Evolutionary conservation across 2,329 filamentous ascomycete species (phyloP), one percentile per base, ranked within the genome.

Genomic region (Aschersonia sp.): DNA sequence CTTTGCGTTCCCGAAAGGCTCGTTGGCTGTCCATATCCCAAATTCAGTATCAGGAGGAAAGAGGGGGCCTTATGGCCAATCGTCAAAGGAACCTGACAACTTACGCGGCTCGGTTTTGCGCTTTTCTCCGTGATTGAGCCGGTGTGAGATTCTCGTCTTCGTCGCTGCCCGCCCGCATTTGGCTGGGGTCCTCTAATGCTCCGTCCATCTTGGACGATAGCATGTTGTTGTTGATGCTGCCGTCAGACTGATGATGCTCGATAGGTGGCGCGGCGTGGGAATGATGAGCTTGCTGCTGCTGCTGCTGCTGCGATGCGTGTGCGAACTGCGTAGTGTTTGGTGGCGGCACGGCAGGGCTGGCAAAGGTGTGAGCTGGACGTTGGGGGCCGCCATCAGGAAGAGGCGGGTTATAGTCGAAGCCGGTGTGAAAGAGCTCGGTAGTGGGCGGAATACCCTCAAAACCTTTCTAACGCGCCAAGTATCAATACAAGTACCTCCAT

Each of bases 1-100:
- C 91, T 65, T 97, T 97, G 56, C 91, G 84, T 66, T 97, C 91
- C 51, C 91, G 87, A 65, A 97, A 97, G 32, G 92, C 91, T 57
- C 91, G 84, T 74, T 97, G 92, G 45, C 91, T 96, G 53, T 31
- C 38, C 20, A n/a, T 31, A 31, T 20, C 20, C 20, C 35, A 38
- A 3, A 38, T 9, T 38, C 5, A 9, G 6, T 30, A 9, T 45
- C 40, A 4, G 4, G 31, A 30, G 7, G 12, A 9, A 9, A n/a
- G 29, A 9, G 30, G 31, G 9, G 20, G 4, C 28, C 20, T 4
- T 9, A 32, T 6, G 12, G 44, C 9, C 7, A 38, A 38, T 7
- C 6, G 12, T 7, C 6, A 38, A 12, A 38, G 12, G 35, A 38
- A 38, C 7, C 35, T 38, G 7, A 7, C 12, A 12, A 76, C 76